A percentile compares a stretch with the other conserved stretches of the same genome.
phyloP scores from a whole-genome alignment of 2,329 filamentous ascomycete species.

The Cylindrodendrum hubeiense region DNA sequence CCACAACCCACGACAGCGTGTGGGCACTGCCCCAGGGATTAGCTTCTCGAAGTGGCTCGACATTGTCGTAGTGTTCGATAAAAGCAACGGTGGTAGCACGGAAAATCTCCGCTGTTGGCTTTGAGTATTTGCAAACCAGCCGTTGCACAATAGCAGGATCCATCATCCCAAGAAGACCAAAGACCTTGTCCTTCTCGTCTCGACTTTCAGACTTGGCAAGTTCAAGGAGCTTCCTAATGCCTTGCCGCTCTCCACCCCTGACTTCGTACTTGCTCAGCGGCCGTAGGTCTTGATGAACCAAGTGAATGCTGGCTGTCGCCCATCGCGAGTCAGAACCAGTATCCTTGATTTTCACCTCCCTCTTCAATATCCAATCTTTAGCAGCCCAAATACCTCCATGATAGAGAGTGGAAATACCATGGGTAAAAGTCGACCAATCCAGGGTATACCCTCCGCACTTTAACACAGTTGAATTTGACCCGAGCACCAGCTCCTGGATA shows the following conservation, averaged over 20 bases:
- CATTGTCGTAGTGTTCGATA: slow-evolving; percentile 21
- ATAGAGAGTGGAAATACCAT: slow-evolving; percentile 21
- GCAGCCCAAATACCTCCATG: slow-evolving; percentile 25
- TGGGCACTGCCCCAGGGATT: slow-evolving; percentile 24
- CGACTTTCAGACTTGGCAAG: slow-evolving; percentile 25
- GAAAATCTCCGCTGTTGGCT: slow-evolving; percentile 19
- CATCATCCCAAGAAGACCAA: slow-evolving; percentile 29
- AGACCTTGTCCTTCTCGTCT: slow-evolving; percentile 28
- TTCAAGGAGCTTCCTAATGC: slow-evolving; percentile 19
- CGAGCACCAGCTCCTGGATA: slow-evolving; percentile 29
- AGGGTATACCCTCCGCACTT: slow-evolving; percentile 18
- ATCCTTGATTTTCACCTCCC: slow-evolving; percentile 7
- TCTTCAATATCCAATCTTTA: slow-evolving; percentile 21
- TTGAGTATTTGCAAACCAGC: slow-evolving; percentile 22
- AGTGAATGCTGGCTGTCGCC: slow-evolving; percentile 23
- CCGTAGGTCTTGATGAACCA: slow-evolving; percentile 23
- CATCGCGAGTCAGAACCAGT: slow-evolving; percentile 3
- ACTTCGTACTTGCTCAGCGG: slow-evolving; percentile 22
- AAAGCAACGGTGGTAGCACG: slow-evolving; percentile 19
- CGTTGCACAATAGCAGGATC: slow-evolving; percentile 19
- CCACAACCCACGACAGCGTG: slow-evolving; percentile 23
- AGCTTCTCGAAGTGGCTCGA: slow-evolving; percentile 27
- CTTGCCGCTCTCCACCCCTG: slow-evolving; percentile 14
- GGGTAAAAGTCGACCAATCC: slow-evolving; percentile 20
- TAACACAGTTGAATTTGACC: slow-evolving; percentile 21